Base-by-base conservation (phyloP, 2,329 filamentous ascomycete species). In the Fusarium sp. region DNA sequence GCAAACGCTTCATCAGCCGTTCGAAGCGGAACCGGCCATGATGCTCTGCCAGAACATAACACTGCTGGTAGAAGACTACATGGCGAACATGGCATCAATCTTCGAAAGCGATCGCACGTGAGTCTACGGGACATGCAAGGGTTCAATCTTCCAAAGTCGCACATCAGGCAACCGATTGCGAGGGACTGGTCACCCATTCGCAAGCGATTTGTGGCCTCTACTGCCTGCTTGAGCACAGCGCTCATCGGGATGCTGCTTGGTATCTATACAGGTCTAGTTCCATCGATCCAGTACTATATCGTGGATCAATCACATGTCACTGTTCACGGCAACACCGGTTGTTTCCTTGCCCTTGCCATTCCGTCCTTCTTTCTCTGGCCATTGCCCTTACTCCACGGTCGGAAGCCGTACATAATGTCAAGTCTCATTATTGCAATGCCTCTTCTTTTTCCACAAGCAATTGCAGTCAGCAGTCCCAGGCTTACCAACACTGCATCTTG, bases 261-360 rank as follows among this genome's bases (percentile, higher is more conserved):
- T 2, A 92, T 94, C 27, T 95, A 94, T 78, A 91, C 92, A 60
- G 93, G 93, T 6, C 87, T 94, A 73, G 92, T 94, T 2, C 92
- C 93, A n/a, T 89, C 90, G 7, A 93, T 95, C 31, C 92, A 94
- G 77, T 94, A 94, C 79, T 91, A 90, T 75, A 88, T 95, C 70
- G 90, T 89, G 29, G 92, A 94, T 74, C 86, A 90, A 67, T 82
- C 88, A 47, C 92, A 94, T 75, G 85, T 88, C 65, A 86, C 90
- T 4, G 90, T 94, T 33, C 84, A 93, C 39, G 93, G 93, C 7
- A 95, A 95, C 73, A 91, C 93, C 20, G 87, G 90, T 31, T 87
- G 94, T 58, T 95, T 93, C 77, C 77, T 92, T 36, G 92, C 92
- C 13, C 85, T 95, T 70, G 91, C 91, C 1, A 80, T 94, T 42